A percentile compares a stretch with the other conserved stretches of the same genome.
Conservation (phyloP, 495 filamentous ascomycete species). For the Daldinia bambusicola region DNA sequence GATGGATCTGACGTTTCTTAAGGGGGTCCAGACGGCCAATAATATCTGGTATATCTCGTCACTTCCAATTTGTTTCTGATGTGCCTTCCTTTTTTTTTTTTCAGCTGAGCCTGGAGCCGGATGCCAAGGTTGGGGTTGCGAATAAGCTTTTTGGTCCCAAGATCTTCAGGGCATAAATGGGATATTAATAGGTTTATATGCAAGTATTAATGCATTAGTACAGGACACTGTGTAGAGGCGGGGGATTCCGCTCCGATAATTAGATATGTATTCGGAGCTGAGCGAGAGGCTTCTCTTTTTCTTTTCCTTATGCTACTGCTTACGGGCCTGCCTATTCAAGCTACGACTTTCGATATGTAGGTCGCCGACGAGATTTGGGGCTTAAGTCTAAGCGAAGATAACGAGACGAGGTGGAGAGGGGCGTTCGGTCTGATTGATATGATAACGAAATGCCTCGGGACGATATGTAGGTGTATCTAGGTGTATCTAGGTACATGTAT, state of each 20-base stretch:
- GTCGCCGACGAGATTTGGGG: conserved; percentile 18
- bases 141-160: conserved; percentile 22
- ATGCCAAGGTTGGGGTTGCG: background rate
- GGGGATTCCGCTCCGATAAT: conserved; percentile 23
- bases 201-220: no score
- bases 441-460: conserved; percentile 6
- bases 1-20: conserved; percentile 12
- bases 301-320: background rate
- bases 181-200: no score
- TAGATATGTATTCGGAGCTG: conserved; percentile 17
- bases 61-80: no score
- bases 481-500: background rate
- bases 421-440: background rate
- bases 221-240: background rate
- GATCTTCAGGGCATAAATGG: background rate
- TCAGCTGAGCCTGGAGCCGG: no score
- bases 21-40: background rate
- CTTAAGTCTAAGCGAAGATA: background rate
- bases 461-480: background rate
- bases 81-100: no score
- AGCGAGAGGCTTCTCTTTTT: conserved; percentile 19
- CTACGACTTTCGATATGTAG: conserved; percentile 10
- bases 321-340: conserved; percentile 25
- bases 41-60: background rate
- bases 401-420: no score